Evolutionary conservation across 345 rosid genomes (phyloP).

Genomic region (Rhodamnia argentea): DNA sequence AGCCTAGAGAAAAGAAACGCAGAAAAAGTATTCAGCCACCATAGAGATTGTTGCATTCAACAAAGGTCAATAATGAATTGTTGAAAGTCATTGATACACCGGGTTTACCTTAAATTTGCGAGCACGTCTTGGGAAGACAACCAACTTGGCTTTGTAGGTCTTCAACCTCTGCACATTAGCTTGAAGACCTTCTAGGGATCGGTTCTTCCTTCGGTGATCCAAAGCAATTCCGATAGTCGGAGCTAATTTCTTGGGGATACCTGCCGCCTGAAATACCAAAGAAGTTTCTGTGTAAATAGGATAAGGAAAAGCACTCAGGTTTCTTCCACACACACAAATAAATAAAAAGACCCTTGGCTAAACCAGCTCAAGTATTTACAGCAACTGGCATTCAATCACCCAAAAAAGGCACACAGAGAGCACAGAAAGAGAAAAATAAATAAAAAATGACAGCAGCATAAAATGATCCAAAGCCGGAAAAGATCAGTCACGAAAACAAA

Average conservation of each 20-base stretch:
- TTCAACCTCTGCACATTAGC: slow-evolving; percentile 74
- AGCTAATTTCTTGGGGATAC: slow-evolving; percentile 65
- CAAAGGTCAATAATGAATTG: not conserved
- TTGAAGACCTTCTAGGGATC: slow-evolving; percentile 63
- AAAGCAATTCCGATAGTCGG: slow-evolving; percentile 68
- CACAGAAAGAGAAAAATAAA: not conserved
- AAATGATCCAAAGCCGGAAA: not conserved
- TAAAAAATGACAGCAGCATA: too few relatives aligned
- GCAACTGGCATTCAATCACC: not conserved
- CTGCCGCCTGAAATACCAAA: slow-evolving; percentile 23
- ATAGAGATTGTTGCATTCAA: not conserved
- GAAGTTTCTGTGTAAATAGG: not conserved
- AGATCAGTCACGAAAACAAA: not conserved
- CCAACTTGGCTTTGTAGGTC: slow-evolving; percentile 81
- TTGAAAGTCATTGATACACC: not conserved
- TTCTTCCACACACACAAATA: not conserved
- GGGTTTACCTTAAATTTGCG: slow-evolving; percentile 51
- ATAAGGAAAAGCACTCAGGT: not conserved
- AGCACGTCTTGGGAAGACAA: slow-evolving; percentile 74
- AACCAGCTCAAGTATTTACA: not conserved
- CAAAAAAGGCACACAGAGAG: not conserved
- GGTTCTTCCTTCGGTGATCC: slow-evolving; percentile 66
- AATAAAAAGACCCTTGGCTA: not conserved
- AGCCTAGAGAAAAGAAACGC: slow-evolving; percentile 8
- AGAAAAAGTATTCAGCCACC: not conserved